These are phyloP conservation scores for Flammula alnicola DNA, from an alignment of 1,284 basidiomycete species.

Conservation along the genomic window DNA sequence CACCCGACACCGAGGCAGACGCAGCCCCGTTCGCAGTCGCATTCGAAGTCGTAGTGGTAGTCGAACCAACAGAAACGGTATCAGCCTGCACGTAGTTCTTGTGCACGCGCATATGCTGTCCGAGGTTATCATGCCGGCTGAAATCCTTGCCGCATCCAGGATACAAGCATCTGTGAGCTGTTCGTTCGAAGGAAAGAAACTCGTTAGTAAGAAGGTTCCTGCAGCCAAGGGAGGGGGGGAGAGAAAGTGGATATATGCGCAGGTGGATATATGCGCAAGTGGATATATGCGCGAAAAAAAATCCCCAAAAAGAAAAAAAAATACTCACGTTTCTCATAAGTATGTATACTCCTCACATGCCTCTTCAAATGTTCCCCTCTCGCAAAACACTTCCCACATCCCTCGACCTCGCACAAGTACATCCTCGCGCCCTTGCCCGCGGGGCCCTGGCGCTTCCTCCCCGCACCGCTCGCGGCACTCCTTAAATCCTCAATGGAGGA, in stretches of 20 bases:
- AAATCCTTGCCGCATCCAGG: constrained; percentile 83
- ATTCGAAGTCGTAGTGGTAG: constrained; percentile 1
- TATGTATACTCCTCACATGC: constrained; percentile 80
- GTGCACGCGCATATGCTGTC: constrained; percentile 72
- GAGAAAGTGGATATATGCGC: too few relatives aligned
- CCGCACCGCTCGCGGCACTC: constrained; percentile 30
- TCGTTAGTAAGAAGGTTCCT: too few relatives aligned
- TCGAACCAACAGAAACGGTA: not conserved
- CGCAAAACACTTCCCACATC: constrained; percentile 80
- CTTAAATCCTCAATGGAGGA: constrained; percentile 41
- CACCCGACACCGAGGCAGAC: too few relatives aligned
- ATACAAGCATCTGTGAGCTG: constrained; percentile 80
- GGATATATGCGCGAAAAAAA: too few relatives aligned
- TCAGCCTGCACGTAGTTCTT: constrained; percentile 41
- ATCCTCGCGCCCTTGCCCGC: constrained; percentile 44
- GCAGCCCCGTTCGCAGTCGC: constrained; percentile 4
- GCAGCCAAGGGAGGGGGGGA: too few relatives aligned
- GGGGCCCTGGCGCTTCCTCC: constrained; percentile 29
- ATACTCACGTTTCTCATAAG: constrained; percentile 77
- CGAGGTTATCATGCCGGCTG: constrained; percentile 84
- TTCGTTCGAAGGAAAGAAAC: constrained; percentile 24
- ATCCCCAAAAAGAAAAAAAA: constrained; percentile 16
- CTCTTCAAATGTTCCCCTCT: constrained; percentile 81
- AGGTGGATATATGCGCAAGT: too few relatives aligned
- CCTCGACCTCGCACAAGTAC: constrained; percentile 73